Evolutionary conservation across 371 early-diverging fungal genomes (phyloP).

Genomic region (Synchytrium microbalum): DNA sequence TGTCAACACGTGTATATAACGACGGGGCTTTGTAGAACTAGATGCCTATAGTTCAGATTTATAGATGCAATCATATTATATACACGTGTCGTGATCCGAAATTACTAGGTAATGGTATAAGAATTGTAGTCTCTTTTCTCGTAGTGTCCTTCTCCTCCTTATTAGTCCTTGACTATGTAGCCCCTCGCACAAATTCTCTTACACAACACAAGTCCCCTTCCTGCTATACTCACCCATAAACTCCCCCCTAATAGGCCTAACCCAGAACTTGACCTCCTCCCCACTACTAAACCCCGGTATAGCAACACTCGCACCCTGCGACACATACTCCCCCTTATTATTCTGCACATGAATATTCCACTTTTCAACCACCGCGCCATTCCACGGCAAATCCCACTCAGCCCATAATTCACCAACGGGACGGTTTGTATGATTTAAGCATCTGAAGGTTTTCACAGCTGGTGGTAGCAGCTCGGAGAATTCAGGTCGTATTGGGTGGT

Average conservation of each 20-base stretch:
- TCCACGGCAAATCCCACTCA: slow-evolving; percentile 33
- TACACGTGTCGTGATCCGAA: no score
- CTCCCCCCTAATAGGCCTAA: slow-evolving; percentile 14
- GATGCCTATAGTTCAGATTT: no score
- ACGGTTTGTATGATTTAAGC: slow-evolving; percentile 18
- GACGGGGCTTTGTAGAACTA: no score
- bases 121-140: no score
- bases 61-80: no score
- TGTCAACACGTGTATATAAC: no score
- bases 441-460: slow-evolving; percentile 14
- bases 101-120: no score
- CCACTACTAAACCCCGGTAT: slow-evolving; percentile 11
- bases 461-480: slow-evolving; percentile 12
- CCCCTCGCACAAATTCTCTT: no score
- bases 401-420: slow-evolving; percentile 31
- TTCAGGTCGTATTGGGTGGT: not conserved
- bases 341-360: slow-evolving; percentile 21
- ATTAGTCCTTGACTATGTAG: no score
- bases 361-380: slow-evolving; percentile 25
- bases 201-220: slow-evolving; percentile 12
- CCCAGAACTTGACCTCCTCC: slow-evolving; percentile 9
- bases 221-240: slow-evolving; percentile 17
- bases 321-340: slow-evolving; percentile 8
- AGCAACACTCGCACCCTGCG: not conserved
- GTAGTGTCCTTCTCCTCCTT: no score